Evolutionary conservation across 305 asterid genomes (phyloP).

Genomic region (Salvia sclarea): DNA sequence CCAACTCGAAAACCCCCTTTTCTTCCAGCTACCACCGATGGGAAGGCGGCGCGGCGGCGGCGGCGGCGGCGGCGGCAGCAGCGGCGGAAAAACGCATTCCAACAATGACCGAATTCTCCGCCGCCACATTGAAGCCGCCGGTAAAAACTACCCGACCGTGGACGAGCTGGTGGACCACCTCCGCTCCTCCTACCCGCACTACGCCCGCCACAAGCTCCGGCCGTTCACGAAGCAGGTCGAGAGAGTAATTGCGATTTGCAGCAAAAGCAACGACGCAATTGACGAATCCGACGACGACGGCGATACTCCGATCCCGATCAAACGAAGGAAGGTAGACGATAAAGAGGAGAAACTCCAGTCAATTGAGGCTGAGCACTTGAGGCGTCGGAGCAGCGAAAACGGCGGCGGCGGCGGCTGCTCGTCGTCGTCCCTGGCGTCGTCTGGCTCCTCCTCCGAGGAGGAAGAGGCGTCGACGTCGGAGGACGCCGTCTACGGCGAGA

Average conservation of each 20-base stretch:
- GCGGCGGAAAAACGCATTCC: slow-evolving; percentile 29
- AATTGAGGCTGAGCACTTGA: slow-evolving; percentile 46
- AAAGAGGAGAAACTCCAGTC: slow-evolving; percentile 47
- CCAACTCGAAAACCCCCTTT: background rate
- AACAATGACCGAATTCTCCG: slow-evolving; percentile 43
- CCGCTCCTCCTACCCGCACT: slow-evolving; percentile 50
- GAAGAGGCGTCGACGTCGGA: slow-evolving; percentile 51
- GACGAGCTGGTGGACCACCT: slow-evolving; percentile 72
- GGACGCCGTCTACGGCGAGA: slow-evolving; percentile 60
- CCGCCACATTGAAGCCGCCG: slow-evolving; percentile 42
- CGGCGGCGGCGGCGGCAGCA: slow-evolving; percentile 35
- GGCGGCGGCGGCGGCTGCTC: slow-evolving; percentile 33
- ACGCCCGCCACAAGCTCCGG: slow-evolving; percentile 53
- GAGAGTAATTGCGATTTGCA: slow-evolving; percentile 25
- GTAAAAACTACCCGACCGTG: slow-evolving; percentile 33
- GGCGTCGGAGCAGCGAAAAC: slow-evolving; percentile 32
- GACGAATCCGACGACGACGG: slow-evolving; percentile 30
- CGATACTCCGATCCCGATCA: slow-evolving; percentile 35
- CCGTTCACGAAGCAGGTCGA: slow-evolving; percentile 52
- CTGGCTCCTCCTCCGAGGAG: slow-evolving; percentile 41
- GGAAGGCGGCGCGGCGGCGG: slow-evolving; percentile 42
- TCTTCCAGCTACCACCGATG: slow-evolving; percentile 32
- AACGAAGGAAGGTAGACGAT: slow-evolving; percentile 39
- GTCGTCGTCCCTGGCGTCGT: slow-evolving; percentile 48
- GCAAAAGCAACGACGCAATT: slow-evolving; percentile 23